These are phyloP conservation scores for Mycena alexandri DNA, from an alignment of 768 basidiomycete species.

Conservation along the genomic window DNA sequence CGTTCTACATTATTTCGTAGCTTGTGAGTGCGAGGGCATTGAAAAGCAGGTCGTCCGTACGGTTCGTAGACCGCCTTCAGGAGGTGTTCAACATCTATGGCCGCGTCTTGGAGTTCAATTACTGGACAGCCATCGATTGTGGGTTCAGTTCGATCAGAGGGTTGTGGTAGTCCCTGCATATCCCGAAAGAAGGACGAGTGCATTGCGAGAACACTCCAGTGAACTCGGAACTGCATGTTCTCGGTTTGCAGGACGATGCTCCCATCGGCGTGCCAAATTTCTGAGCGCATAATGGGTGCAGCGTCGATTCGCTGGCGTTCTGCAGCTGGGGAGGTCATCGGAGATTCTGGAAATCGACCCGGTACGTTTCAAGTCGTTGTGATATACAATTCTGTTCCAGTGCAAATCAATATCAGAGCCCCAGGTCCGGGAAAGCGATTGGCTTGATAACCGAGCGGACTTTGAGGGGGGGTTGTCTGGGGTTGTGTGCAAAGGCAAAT, in stretches of 20 bases:
- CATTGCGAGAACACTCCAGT: conserved; percentile 17
- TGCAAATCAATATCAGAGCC: too few species aligned
- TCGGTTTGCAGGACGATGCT: conserved; percentile 19
- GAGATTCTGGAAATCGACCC: too few species aligned
- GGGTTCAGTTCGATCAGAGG: conserved; percentile 3
- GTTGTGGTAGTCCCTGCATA: conserved; percentile 21
- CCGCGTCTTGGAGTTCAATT: conserved; percentile 6
- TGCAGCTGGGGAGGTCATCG: too few species aligned
- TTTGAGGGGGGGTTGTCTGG: too few species aligned
- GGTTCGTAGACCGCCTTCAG: not conserved
- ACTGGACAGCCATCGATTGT: conserved; percentile 25
- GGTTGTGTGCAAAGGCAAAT: too few species aligned
- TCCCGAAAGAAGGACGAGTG: conserved; percentile 23
- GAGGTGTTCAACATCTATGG: conserved; percentile 8
- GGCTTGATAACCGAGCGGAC: too few species aligned
- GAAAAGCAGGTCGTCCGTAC: not conserved
- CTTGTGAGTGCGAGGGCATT: not conserved
- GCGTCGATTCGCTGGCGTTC: too few species aligned
- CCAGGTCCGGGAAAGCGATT: too few species aligned
- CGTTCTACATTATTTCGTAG: not conserved
- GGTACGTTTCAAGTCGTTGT: too few species aligned
- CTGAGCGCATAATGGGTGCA: conserved; percentile 1
- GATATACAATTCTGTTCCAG: too few species aligned
- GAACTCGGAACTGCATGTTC: conserved; percentile 28
- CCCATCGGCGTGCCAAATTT: conserved; percentile 23